Conservation (phyloP, 441 rosid species). For the Pelargonium australe region DNA sequence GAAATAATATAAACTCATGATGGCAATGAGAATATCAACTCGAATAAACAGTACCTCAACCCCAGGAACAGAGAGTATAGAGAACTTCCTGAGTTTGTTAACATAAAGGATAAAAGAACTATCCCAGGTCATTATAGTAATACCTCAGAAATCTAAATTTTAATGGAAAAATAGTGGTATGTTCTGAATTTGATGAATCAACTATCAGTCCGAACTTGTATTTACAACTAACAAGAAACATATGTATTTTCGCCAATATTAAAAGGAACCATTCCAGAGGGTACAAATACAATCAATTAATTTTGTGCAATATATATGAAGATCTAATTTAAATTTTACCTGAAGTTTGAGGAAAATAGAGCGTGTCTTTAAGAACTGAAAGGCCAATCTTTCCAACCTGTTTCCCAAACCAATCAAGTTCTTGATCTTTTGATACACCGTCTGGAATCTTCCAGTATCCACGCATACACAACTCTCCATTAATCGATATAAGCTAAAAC, state of each 20-base stretch:
- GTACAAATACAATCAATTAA: not conserved
- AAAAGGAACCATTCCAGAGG: not conserved
- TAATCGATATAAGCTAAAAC: conserved; percentile 47
- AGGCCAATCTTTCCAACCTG: conserved; percentile 51
- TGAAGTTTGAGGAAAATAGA: conserved; percentile 58
- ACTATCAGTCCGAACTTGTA: not conserved
- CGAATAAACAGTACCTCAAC: not conserved
- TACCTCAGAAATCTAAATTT: not conserved
- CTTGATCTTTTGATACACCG: conserved; percentile 36
- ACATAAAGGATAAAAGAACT: not conserved
- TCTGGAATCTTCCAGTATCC: conserved; percentile 73
- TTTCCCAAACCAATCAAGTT: conserved; percentile 53
- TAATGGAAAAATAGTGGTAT: not conserved
- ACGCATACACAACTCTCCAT: conserved; percentile 60
- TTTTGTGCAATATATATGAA: not conserved
- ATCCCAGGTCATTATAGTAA: not conserved
- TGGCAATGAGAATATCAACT: not conserved
- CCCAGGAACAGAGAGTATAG: not conserved
- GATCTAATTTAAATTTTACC: conserved; percentile 32
- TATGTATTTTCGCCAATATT: not conserved
- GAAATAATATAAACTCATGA: not conserved
- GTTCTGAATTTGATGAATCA: not conserved
- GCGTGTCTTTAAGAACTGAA: conserved; percentile 52
- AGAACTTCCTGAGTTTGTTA: not conserved
- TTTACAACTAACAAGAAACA: not conserved